These are phyloP conservation scores for Centella asiatica DNA, from an alignment of 129 eudicot genomes.

Conservation along the genomic window DNA sequence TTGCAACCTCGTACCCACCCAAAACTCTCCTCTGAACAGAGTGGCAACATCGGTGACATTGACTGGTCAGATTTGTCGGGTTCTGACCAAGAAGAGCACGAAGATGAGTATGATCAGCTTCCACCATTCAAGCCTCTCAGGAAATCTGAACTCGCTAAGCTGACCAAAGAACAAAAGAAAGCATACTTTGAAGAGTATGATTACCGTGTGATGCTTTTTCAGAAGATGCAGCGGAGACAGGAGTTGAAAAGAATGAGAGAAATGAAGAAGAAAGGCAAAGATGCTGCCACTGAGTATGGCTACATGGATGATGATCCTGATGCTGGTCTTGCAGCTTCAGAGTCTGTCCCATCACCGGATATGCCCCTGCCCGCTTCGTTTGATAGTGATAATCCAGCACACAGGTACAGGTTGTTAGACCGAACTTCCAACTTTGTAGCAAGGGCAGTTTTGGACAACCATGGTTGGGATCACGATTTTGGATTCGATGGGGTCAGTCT, in stretches of 20 bases:
- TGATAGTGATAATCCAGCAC: conserved; percentile 34
- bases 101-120: conserved; percentile 93
- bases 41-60: conserved; percentile 67
- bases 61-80: conserved; percentile 79
- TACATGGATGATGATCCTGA: conserved; percentile 13
- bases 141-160: conserved; percentile 65
- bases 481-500: conserved; percentile 28
- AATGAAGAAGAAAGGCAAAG: conserved; percentile 59
- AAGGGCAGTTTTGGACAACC: conserved; percentile 1
- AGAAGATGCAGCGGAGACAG: conserved; percentile 90
- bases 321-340: conserved; percentile 9
- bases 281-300: conserved; percentile 19
- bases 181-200: conserved; percentile 95
- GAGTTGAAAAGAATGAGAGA: conserved; percentile 79
- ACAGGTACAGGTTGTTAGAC: conserved; percentile 28
- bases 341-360: conserved; percentile 29
- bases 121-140: conserved; percentile 90
- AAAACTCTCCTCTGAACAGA: conserved; percentile 82
- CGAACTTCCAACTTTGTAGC: conserved; percentile 24
- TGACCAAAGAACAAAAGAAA: conserved; percentile 71
- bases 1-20: conserved; percentile 90
- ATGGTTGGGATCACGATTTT: conserved; percentile 9
- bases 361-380: conserved; percentile 34
- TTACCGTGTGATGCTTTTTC: conserved; percentile 88
- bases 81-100: conserved; percentile 66